Conservation (phyloP, 805 yeast genomes). For the Cyberlindnera xishuangbannaensis region DNA sequence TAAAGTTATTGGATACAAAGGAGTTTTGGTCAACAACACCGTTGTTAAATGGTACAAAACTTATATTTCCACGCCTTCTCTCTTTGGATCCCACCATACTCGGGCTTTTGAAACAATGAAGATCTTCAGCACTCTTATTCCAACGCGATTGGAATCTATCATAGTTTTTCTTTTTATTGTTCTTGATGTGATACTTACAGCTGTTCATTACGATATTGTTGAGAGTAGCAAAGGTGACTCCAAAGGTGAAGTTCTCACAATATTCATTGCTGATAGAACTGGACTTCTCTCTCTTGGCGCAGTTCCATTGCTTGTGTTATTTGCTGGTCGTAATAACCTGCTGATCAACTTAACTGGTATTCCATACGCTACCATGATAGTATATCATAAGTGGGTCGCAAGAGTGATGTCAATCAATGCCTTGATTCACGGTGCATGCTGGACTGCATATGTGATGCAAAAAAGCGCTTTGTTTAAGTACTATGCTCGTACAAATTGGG, state of each 20-base stretch:
- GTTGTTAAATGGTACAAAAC: constrained; percentile 16
- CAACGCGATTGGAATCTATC: constrained; percentile 23
- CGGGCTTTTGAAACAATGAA: constrained; percentile 1
- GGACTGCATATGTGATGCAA: constrained; percentile 10
- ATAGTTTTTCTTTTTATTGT: constrained; percentile 31
- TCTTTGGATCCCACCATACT: constrained; percentile 16
- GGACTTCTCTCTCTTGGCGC: constrained; percentile 26
- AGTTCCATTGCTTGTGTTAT: constrained; percentile 49
- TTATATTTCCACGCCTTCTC: constrained; percentile 19
- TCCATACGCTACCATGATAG: constrained; percentile 53
- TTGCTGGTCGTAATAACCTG: constrained; percentile 69
- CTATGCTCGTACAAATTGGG: constrained; percentile 9
- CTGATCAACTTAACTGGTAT: constrained; percentile 56
- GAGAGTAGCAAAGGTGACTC: background rate
- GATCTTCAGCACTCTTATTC: constrained; percentile 31
- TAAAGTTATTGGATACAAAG: constrained; percentile 19
- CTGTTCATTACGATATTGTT: constrained; percentile 5
- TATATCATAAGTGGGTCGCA: constrained; percentile 61
- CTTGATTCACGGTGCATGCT: constrained; percentile 14
- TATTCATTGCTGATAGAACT: constrained; percentile 16
- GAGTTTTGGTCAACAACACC: constrained; percentile 8
- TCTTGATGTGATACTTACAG: constrained; percentile 11
- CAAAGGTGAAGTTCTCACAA: constrained; percentile 6
- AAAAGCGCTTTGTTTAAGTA: constrained; percentile 7
- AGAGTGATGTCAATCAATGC: constrained; percentile 30